Evolutionary conservation across 352 stramenopile species (phyloP), one percentile per base, ranked within the genome.

Genomic region (Pythium oligandrum): DNA sequence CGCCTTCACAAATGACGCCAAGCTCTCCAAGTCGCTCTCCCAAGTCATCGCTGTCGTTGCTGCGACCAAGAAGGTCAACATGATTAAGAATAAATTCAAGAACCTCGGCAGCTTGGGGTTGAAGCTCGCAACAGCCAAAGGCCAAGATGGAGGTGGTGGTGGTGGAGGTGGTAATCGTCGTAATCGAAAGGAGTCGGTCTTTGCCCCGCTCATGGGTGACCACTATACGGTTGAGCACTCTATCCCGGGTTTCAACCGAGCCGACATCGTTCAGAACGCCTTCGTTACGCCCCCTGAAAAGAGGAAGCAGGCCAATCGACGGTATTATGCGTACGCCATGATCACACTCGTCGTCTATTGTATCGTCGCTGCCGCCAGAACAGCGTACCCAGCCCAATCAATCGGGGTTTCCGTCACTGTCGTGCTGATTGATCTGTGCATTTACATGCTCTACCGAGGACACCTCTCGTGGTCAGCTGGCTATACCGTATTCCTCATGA

Each of bases 1-100:
- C 39, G 83, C 82, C 4, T 96, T 97, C 61, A 90, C 83, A 0
- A 96, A 96, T 57, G 87, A 97, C 58, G 69, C 73, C 5, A 90
- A 95, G 66, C 59, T 95, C 10, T 81, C 75, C 17, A 95, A 93
- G 53, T 93, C 82, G 31, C 71, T 95, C 39, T 69, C 78, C 3
- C 79, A 93, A 46, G 81, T 95, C 11, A 58, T 92, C n/a, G 75
- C 82, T 4, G 75, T 86, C 7, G 81, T 93, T 4, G 73, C 71
- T 0, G 80, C 79, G 2, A 76, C 71, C 12, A 92, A 94, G 53
- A 94, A 92, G 53, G 74, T 89, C 4, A 87, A 73, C 10, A 68
- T 71, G 4, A 62, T 90, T 42, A 94, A 94, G 59, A 77, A 49
- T 17, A 91, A 90, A 45, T 89, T 92, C 56, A 91, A 92, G 48